Conservation (phyloP, 164 flowering plant species). For the Aristolochia contorta region DNA sequence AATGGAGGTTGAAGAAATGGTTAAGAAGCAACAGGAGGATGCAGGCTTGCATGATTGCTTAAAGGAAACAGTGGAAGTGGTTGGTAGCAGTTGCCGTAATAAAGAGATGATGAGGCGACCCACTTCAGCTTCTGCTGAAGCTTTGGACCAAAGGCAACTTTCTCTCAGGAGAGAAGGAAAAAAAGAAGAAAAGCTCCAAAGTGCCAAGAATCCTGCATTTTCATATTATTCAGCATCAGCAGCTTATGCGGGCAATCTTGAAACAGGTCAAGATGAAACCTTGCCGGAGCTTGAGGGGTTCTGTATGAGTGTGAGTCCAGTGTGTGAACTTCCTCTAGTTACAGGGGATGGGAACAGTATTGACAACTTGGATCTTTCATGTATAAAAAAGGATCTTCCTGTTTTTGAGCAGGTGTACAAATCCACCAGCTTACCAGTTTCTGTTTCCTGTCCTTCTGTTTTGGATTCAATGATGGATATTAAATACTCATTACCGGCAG, state of each 20-base stretch:
- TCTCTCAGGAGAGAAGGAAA: too few relatives aligned
- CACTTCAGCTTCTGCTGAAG: too few relatives aligned
- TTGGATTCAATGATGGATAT: slow-evolving; percentile 23
- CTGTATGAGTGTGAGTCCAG: slow-evolving; percentile 22
- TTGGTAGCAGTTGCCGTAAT: too few relatives aligned
- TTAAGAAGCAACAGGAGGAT: too few relatives aligned
- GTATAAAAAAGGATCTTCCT: slow-evolving; percentile 26
- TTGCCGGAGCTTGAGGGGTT: slow-evolving; percentile 63
- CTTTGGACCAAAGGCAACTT: too few relatives aligned
- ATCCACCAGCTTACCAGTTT: slow-evolving; percentile 45
- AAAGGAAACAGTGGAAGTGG: too few relatives aligned
- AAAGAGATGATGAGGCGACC: too few relatives aligned
- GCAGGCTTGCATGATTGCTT: too few relatives aligned
- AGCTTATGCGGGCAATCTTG: slow-evolving; percentile 13
- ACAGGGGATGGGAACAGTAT: slow-evolving; percentile 15
- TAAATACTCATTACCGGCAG: slow-evolving; percentile 54
- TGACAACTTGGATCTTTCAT: slow-evolving; percentile 28
- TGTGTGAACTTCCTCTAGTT: slow-evolving; percentile 13
- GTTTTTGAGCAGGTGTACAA: slow-evolving; percentile 44
- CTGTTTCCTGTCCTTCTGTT: slow-evolving; percentile 32
- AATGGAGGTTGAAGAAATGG: too few relatives aligned
- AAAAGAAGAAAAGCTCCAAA: slow-evolving; percentile 5
- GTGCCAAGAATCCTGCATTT: slow-evolving; percentile 8
- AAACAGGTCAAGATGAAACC: slow-evolving; percentile 23
- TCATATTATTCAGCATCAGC: slow-evolving; percentile 21